Percentiles rank a stretch among this genome's conserved stretches.
Evolutionary conservation across 768 basidiomycete genomes (phyloP).

Genomic region (Pleurotus ostreatus): DNA sequence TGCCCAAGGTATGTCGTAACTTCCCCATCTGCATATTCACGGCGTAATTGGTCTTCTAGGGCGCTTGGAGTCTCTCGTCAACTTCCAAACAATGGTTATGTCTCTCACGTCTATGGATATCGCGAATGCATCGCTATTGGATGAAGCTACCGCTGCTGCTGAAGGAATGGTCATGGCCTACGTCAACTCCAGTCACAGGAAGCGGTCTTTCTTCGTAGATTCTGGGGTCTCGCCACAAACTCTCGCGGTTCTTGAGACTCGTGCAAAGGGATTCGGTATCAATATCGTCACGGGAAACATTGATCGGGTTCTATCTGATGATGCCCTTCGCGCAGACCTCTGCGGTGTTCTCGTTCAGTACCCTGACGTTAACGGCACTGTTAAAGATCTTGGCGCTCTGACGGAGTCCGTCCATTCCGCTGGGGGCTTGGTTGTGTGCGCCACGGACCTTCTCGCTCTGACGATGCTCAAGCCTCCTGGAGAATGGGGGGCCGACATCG

Average conservation of each 20-base stretch:
- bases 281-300: conserved; percentile 69
- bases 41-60: conserved; percentile 39
- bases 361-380: conserved; percentile 82
- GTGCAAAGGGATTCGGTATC: conserved; percentile 93
- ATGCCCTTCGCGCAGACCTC: conserved; percentile 53
- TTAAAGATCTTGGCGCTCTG: conserved; percentile 69
- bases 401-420: conserved; percentile 64
- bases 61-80: conserved; percentile 92
- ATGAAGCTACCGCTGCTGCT: conserved; percentile 92
- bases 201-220: conserved; percentile 83
- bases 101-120: conserved; percentile 94
- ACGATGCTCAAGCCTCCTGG: conserved; percentile 93
- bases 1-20: conserved; percentile 71
- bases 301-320: conserved; percentile 43
- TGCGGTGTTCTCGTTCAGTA: conserved; percentile 93
- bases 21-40: not conserved
- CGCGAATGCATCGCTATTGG: conserved; percentile 92
- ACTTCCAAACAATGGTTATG: conserved; percentile 95
- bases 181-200: conserved; percentile 61
- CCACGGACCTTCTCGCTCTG: conserved; percentile 89
- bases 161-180: conserved; percentile 98
- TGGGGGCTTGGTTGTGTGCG: conserved; percentile 82
- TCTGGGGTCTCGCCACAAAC: conserved; percentile 84
- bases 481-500: conserved; percentile 98
- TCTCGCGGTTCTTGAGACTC: conserved; percentile 80